These are phyloP conservation scores for Lathyrus tuberosus DNA, from an alignment of 306 rosid genomes.

Conservation along the genomic window DNA sequence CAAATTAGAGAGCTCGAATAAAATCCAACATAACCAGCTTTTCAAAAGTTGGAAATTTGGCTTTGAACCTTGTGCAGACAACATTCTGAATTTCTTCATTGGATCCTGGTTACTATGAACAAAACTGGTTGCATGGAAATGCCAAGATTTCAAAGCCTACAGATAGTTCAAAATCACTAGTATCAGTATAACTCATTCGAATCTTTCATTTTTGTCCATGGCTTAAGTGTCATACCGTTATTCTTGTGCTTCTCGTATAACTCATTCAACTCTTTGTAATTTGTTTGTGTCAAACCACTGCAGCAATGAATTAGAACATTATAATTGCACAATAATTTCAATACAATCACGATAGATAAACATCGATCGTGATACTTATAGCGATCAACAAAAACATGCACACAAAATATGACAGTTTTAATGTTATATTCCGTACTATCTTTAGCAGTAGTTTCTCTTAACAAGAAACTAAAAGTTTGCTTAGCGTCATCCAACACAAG, in stretches of 20 bases:
- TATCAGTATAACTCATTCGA: neutral
- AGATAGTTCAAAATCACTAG: slow-evolving; percentile 10
- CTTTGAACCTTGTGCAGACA: slow-evolving; percentile 81
- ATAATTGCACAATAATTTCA: neutral
- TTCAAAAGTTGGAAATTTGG: slow-evolving; percentile 83
- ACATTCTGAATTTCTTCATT: slow-evolving; percentile 75
- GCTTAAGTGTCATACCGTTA: slow-evolving; percentile 55
- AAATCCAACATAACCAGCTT: slow-evolving; percentile 57
- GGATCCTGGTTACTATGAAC: slow-evolving; percentile 83
- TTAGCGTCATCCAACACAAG: slow-evolving; percentile 3
- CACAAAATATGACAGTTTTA: slow-evolving; percentile 81
- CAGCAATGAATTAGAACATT: slow-evolving; percentile 33
- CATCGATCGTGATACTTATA: neutral
- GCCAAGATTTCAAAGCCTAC: slow-evolving; percentile 89
- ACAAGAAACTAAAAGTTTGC: too few species aligned
- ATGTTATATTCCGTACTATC: slow-evolving; percentile 82
- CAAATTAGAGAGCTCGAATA: neutral
- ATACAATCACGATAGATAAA: neutral
- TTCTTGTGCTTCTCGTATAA: slow-evolving; percentile 77
- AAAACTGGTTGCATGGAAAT: slow-evolving; percentile 97
- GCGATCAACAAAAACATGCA: slow-evolving; percentile 69
- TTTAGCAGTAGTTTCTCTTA: slow-evolving; percentile 68
- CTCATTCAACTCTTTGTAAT: slow-evolving; percentile 77
- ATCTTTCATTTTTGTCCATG: neutral
- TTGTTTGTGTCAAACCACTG: slow-evolving; percentile 88